Percentiles rank a stretch among this genome's conserved stretches.
These are phyloP conservation scores for Phytophthora quininea DNA, from an alignment of 352 stramenopile species.

Conservation along the genomic window DNA sequence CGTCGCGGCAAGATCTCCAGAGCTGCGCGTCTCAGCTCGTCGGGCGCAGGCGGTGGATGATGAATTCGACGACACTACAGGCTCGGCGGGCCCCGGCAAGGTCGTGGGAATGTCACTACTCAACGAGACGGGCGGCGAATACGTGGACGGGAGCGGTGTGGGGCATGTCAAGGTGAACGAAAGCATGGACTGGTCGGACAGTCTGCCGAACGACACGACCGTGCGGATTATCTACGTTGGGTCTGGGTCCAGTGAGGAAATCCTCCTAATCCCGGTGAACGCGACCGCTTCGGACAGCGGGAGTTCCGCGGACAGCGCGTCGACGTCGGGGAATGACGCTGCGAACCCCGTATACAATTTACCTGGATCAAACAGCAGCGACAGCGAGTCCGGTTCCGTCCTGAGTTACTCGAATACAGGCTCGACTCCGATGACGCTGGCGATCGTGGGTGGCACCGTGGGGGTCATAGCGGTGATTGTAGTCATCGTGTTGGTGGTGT, in stretches of 20 bases:
- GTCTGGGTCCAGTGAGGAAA: constrained; percentile 36
- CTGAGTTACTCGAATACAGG: constrained; percentile 17
- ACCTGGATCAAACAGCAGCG: constrained; percentile 25
- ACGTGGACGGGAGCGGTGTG: constrained; percentile 28
- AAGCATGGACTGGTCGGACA: constrained; percentile 37
- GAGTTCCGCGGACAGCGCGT: constrained; percentile 19
- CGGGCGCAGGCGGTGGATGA: constrained; percentile 16
- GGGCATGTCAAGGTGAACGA: constrained; percentile 43
- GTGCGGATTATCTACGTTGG: constrained; percentile 51
- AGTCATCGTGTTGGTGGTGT: constrained; percentile 25
- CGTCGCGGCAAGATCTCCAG: neutral
- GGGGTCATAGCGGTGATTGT: constrained; percentile 35
- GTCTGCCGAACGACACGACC: constrained; percentile 48
- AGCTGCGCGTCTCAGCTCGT: constrained; percentile 1
- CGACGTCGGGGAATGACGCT: constrained; percentile 12
- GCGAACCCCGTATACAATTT: constrained; percentile 25
- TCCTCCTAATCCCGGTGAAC: constrained; percentile 40
- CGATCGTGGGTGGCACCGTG: constrained; percentile 34
- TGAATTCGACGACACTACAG: constrained; percentile 10
- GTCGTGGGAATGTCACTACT: constrained; percentile 40
- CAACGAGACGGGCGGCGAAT: constrained; percentile 30
- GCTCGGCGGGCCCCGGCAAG: neutral
- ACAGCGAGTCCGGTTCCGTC: constrained; percentile 15
- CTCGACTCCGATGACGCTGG: constrained; percentile 25
- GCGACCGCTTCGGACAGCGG: constrained; percentile 14